Evolutionary conservation across 768 basidiomycete species (phyloP).

Genomic region (Mycena epipterygia): DNA sequence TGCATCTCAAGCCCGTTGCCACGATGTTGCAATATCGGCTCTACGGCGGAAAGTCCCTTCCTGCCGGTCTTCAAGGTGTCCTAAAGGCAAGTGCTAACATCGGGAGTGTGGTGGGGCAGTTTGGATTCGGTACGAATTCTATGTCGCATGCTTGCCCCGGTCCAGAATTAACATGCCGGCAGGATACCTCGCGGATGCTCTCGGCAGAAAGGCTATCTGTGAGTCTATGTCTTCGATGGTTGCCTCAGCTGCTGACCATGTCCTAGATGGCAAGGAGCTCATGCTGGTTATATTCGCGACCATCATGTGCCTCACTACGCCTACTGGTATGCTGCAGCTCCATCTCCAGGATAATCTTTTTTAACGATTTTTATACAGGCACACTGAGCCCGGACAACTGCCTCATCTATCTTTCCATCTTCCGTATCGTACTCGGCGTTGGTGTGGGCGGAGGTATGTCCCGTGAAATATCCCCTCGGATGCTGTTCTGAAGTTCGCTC

Average conservation of each 20-base stretch:
- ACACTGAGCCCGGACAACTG: constrained; percentile 51
- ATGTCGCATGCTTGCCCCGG: background rate
- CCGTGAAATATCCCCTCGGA: background rate
- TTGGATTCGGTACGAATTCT: constrained; percentile 57
- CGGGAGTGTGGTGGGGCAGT: constrained; percentile 72
- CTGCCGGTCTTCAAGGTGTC: constrained; percentile 63
- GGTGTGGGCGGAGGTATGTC: constrained; percentile 73
- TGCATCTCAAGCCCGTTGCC: constrained; percentile 15
- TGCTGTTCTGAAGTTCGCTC: background rate
- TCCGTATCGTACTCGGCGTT: constrained; percentile 80
- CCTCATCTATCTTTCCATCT: constrained; percentile 76
- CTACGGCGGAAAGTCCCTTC: constrained; percentile 60
- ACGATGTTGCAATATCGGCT: constrained; percentile 49
- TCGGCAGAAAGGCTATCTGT: constrained; percentile 81
- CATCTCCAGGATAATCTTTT: no score
- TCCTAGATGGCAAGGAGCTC: constrained; percentile 79
- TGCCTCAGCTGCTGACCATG: background rate
- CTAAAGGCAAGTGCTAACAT: constrained; percentile 74
- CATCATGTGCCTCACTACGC: constrained; percentile 74
- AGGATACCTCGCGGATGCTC: constrained; percentile 64
- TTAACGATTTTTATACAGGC: background rate
- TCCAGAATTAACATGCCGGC: background rate
- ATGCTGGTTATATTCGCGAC: constrained; percentile 86
- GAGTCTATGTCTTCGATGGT: constrained; percentile 5
- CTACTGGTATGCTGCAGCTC: constrained; percentile 65